phyloP scores from a whole-genome alignment of 345 rosid genomes.

The Aquilaria malaccensis region DNA sequence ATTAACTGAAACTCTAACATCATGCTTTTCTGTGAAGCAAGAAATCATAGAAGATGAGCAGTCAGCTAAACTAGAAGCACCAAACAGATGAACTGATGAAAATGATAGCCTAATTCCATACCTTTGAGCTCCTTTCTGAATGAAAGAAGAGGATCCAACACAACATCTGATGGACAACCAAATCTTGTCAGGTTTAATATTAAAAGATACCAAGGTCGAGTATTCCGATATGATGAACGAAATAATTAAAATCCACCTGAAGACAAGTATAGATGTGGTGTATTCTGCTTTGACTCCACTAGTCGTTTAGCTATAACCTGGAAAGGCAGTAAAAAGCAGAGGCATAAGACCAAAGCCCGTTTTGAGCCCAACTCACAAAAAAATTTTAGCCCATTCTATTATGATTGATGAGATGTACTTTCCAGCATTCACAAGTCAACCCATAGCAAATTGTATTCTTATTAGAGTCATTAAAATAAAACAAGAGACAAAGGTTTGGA shows the following conservation, averaged over 20 bases:
- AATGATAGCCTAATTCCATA: conserved; percentile 19
- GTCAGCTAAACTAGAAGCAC: conserved; percentile 9
- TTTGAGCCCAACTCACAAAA: not conserved
- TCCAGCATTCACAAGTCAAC: not conserved
- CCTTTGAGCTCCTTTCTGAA: conserved; percentile 93
- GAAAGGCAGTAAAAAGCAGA: conserved; percentile 11
- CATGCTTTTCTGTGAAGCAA: conserved; percentile 65
- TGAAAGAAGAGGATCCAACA: conserved; percentile 89
- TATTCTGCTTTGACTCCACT: conserved; percentile 91
- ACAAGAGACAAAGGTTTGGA: no score
- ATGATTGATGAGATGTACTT: not conserved
- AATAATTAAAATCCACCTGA: conserved; percentile 40
- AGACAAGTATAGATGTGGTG: conserved; percentile 84
- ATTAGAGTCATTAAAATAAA: no score
- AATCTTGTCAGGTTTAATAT: conserved; percentile 17
- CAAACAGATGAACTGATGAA: conserved; percentile 8
- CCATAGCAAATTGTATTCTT: not conserved
- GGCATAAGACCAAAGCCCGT: not conserved
- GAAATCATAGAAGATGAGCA: conserved; percentile 18
- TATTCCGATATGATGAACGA: not conserved
- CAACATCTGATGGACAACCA: conserved; percentile 57
- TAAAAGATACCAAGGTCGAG: conserved; percentile 11
- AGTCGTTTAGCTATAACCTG: conserved; percentile 90
- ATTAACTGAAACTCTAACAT: conserved; percentile 87
- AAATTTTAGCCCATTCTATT: not conserved